Conservation (phyloP, 2,329 filamentous ascomycete species). For the Hypomyces perniciosus region DNA sequence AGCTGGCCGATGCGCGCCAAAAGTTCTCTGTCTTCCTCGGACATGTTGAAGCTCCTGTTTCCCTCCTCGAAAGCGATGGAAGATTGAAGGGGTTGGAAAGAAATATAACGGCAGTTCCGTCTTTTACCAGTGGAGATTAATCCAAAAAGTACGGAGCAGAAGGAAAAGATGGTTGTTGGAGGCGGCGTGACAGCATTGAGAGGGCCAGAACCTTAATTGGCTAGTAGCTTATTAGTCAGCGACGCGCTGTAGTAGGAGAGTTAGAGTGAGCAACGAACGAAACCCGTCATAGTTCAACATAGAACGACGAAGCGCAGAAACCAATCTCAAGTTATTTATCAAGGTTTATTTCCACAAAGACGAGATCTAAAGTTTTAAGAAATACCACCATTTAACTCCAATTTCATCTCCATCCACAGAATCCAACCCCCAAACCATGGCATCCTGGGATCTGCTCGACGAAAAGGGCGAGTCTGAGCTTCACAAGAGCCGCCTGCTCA, state of each 20-base stretch:
- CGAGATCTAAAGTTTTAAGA: background rate
- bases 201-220: no score
- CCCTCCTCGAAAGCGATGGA: background rate
- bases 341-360: background rate
- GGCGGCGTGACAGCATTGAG: background rate
- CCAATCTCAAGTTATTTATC: background rate
- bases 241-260: background rate
- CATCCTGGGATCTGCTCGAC: conserved; percentile 61
- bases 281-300: no score
- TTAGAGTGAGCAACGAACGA: no score
- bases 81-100: no score
- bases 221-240: background rate
- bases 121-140: no score
- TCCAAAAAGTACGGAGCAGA: no score
- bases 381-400: background rate
- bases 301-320: no score
- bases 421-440: conserved; percentile 25
- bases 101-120: no score
- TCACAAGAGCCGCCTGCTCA: conserved; percentile 79
- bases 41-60: conserved; percentile 26
- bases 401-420: background rate
- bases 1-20: conserved; percentile 48
- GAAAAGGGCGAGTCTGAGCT: conserved; percentile 75
- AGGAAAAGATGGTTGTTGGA: no score
- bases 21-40: conserved; percentile 46